Evolutionary conservation across 192 early-diverging fungal species (phyloP).

Genomic region (Mortierella alpina): DNA sequence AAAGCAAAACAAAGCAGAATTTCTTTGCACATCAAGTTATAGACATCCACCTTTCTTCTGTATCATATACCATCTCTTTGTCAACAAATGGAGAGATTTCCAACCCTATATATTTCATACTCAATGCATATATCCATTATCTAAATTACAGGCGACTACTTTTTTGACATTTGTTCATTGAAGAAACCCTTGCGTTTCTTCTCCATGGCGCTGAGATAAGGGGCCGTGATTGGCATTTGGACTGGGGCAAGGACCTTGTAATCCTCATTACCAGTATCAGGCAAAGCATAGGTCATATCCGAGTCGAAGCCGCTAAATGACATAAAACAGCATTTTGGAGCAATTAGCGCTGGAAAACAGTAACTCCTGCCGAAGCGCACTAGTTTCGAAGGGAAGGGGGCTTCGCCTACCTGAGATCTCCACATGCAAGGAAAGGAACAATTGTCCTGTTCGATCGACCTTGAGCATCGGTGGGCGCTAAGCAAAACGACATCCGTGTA

Average conservation of each 20-base stretch:
- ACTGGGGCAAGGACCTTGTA: slow-evolving; percentile 71
- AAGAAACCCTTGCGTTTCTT: slow-evolving; percentile 81
- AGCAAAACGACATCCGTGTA: too few relatives aligned
- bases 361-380: too few relatives aligned
- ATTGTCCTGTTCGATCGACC: slow-evolving; percentile 80
- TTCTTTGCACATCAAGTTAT: neutral
- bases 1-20: neutral
- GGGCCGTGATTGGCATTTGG: slow-evolving; percentile 89
- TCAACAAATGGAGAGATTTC: too few relatives aligned
- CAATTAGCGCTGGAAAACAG: too few relatives aligned
- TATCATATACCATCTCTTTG: too few relatives aligned
- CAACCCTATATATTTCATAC: too few relatives aligned
- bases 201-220: slow-evolving; percentile 86
- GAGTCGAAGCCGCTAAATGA: slow-evolving; percentile 80
- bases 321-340: neutral
- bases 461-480: slow-evolving; percentile 68
- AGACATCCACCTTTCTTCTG: too few relatives aligned
- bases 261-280: slow-evolving; percentile 53
- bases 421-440: slow-evolving; percentile 92
- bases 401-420: slow-evolving; percentile 75
- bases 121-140: too few relatives aligned
- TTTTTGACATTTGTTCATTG: slow-evolving; percentile 63
- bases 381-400: too few relatives aligned
- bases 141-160: neutral
- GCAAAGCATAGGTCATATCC: slow-evolving; percentile 85